These are phyloP conservation scores for Ophiosphaerella herpotricha DNA, from an alignment of 2,329 filamentous ascomycete species.

Conservation along the genomic window DNA sequence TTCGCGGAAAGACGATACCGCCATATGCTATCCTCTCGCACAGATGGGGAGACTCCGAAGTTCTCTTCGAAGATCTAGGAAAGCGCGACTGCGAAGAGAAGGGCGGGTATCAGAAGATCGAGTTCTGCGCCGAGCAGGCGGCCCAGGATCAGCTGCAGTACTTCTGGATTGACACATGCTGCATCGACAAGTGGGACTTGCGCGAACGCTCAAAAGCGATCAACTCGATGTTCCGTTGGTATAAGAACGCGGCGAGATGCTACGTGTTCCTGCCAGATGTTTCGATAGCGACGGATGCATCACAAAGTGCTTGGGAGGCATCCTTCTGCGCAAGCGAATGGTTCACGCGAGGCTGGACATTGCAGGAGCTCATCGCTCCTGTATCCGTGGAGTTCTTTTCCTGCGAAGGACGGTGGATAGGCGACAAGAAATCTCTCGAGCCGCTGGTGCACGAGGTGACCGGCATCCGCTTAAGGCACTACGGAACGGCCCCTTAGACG, in stretches of 20 bases:
- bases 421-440: constrained; percentile 19
- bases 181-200: constrained; percentile 23
- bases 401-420: constrained; percentile 9
- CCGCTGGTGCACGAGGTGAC: constrained; percentile 19
- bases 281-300: neutral
- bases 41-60: neutral
- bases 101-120: constrained; percentile 9
- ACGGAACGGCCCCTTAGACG: constrained; percentile 16
- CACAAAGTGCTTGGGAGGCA: neutral
- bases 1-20: too few species aligned
- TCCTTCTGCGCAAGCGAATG: constrained; percentile 16
- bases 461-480: constrained; percentile 16
- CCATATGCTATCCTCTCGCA: too few species aligned
- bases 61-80: constrained; percentile 1
- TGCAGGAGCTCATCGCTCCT: constrained; percentile 10
- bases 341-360: too few species aligned
- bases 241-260: neutral
- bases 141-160: constrained; percentile 15
- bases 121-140: constrained; percentile 15
- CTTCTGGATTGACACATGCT: constrained; percentile 30
- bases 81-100: constrained; percentile 7
- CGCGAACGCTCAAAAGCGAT: neutral
- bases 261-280: neutral
- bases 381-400: constrained; percentile 21
- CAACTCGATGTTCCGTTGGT: neutral